Evolutionary conservation across 768 basidiomycete genomes (phyloP), one percentile per base, ranked within the genome.

Genomic region (Tulasnella sp.): DNA sequence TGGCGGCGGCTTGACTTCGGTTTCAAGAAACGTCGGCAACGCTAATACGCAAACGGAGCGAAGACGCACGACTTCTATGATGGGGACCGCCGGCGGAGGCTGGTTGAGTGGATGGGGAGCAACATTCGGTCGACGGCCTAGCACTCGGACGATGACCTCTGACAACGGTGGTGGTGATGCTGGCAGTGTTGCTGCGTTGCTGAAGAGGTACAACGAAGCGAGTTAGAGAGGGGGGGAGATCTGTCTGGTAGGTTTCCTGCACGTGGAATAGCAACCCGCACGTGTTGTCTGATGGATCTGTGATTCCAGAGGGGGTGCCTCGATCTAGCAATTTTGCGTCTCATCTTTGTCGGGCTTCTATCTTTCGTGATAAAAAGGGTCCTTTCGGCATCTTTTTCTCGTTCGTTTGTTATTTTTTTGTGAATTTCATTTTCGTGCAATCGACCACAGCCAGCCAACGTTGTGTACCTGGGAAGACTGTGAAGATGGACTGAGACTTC

Each of bases 31-130:
- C 62, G 62, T 68, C 62, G 62, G 62, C 62, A 68, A 68, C 62
- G 62, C 62, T 68, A 68, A 68, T 68, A 68, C 31, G 31, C 62
- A 68, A 68, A 68, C 62, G 62, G 62, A 68, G 62, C 62, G 62
- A 68, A 68, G 62, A 68, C 62, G 62, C 24, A 68, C 62, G 62
- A 68, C 62, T 16, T 68, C 62, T 18, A 36, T 68, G 34, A 31
- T 68, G 62, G 62, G 62, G 3, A 68, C 62, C 27, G 62, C 62
- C 62, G 62, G 31, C 62, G 62, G 62, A 36, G 62, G 62, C 18
- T 68, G 62, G 62, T 36, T 68, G 62, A 36, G 62, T 36, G 62
- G 62, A 36, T 68, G 62, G 62, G 62, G 62, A 14, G 27, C 62
- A 27, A 68, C 31, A 34, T 68, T 68, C 12, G 62, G 62, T 36